Conservation (phyloP, 2,329 filamentous ascomycete species). For the Aspergillus texensis region DNA sequence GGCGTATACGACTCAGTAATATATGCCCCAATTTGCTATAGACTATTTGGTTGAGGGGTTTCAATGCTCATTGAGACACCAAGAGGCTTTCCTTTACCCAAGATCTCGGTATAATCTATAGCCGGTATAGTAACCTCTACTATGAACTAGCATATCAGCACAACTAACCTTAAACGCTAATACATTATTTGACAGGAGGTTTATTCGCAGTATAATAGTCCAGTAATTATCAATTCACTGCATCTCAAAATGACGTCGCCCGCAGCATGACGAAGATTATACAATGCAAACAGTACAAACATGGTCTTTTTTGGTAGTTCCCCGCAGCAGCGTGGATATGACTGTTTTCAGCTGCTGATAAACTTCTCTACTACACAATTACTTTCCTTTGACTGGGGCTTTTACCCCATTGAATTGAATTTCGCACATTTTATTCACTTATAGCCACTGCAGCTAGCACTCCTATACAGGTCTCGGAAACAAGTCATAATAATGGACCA, state of each 20-base stretch:
- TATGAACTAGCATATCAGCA: background rate
- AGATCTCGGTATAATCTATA: background rate
- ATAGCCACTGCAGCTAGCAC: background rate
- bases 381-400: background rate
- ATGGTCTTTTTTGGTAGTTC: constrained; percentile 8
- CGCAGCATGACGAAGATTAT: background rate
- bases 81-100: background rate
- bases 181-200: background rate
- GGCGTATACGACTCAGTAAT: background rate
- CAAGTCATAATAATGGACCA: constrained; percentile 29
- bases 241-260: constrained; percentile 7
- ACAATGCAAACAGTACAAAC: constrained; percentile 28
- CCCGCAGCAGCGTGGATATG: constrained; percentile 2
- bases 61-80: background rate
- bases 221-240: background rate
- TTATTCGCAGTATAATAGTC: background rate
- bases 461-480: background rate
- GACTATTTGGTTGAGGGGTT: background rate
- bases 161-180: background rate
- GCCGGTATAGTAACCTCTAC: background rate
- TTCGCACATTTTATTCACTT: too few species aligned
- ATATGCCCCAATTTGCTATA: too few species aligned
- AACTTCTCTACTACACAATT: constrained; percentile 1
- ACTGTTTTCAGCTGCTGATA: constrained; percentile 7
- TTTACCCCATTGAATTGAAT: background rate